A percentile compares a stretch with the other conserved stretches of the same genome.
Evolutionary conservation across 1,139 yeast genomes (phyloP).

Genomic region (Yamadazyma blattariae): DNA sequence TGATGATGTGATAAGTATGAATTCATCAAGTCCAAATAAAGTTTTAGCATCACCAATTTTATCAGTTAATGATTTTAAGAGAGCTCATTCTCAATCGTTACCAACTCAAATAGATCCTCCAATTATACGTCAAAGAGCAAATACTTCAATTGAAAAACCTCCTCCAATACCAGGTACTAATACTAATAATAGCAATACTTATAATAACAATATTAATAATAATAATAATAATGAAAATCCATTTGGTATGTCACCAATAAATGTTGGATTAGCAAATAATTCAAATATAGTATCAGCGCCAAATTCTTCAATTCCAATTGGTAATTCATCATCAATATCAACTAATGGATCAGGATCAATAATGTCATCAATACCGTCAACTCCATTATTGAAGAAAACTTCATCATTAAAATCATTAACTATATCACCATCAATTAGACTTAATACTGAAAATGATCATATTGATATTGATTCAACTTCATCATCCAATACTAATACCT

Average conservation of each 20-base stretch:
- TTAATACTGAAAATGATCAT: slow-evolving; percentile 11
- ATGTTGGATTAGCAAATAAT: too few relatives aligned
- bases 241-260: too few relatives aligned
- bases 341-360: background rate
- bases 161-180: slow-evolving; percentile 3
- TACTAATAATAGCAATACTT: background rate
- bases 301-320: too few relatives aligned
- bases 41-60: slow-evolving; percentile 36
- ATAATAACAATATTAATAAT: too few relatives aligned
- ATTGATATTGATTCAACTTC: slow-evolving; percentile 11
- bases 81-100: slow-evolving; percentile 37
- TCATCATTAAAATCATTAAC: slow-evolving; percentile 40
- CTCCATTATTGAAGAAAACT: slow-evolving; percentile 24
- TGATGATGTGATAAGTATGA: background rate
- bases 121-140: slow-evolving; percentile 14
- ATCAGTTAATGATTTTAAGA: slow-evolving; percentile 22
- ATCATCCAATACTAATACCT: slow-evolving; percentile 7
- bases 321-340: background rate
- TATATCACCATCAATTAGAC: slow-evolving; percentile 35
- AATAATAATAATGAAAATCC: too few relatives aligned
- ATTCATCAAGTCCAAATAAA: slow-evolving; percentile 18
- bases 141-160: slow-evolving; percentile 12
- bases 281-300: too few relatives aligned
- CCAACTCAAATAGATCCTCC: slow-evolving; percentile 21
- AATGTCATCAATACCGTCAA: slow-evolving; percentile 13